Conservation (phyloP, 2,329 filamentous ascomycete species). For the Sporothrix phasma region DNA sequence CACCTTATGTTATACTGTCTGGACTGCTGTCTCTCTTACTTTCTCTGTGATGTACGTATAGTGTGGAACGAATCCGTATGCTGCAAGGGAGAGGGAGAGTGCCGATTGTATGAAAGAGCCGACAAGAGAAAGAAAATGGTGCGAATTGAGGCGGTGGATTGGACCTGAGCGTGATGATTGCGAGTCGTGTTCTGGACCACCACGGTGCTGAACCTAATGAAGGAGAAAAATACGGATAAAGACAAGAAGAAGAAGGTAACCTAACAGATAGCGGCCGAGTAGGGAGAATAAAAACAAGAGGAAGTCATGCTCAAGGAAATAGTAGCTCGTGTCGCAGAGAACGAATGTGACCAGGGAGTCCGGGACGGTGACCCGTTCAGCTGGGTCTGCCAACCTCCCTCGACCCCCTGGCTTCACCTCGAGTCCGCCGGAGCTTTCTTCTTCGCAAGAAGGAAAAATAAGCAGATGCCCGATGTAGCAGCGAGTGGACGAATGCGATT, state of each 20-base stretch:
- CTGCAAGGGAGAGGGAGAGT: background rate
- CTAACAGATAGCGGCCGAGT: too few species aligned
- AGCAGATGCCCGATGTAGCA: too few species aligned
- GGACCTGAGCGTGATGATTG: background rate
- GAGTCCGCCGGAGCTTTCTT: too few species aligned
- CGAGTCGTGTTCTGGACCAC: background rate
- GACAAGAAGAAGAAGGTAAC: background rate
- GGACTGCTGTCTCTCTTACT: background rate
- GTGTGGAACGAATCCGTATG: background rate
- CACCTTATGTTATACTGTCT: background rate
- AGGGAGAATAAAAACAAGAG: too few species aligned
- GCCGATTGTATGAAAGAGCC: background rate
- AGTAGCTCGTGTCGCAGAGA: too few species aligned
- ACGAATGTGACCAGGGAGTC: background rate
- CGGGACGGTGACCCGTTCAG: slow-evolving; percentile 5
- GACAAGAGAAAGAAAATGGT: background rate
- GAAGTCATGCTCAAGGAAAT: too few species aligned
- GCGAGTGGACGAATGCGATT: too few species aligned
- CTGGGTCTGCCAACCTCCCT: background rate
- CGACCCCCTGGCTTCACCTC: too few species aligned
- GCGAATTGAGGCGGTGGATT: too few species aligned
- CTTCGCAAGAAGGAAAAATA: too few species aligned
- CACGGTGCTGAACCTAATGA: too few species aligned
- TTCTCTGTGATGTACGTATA: background rate
- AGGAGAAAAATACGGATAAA: background rate